Evolutionary conservation across 495 filamentous ascomycete genomes (phyloP), one percentile per base, ranked within the genome.

Genomic region (Alectoria sarmentosa): DNA sequence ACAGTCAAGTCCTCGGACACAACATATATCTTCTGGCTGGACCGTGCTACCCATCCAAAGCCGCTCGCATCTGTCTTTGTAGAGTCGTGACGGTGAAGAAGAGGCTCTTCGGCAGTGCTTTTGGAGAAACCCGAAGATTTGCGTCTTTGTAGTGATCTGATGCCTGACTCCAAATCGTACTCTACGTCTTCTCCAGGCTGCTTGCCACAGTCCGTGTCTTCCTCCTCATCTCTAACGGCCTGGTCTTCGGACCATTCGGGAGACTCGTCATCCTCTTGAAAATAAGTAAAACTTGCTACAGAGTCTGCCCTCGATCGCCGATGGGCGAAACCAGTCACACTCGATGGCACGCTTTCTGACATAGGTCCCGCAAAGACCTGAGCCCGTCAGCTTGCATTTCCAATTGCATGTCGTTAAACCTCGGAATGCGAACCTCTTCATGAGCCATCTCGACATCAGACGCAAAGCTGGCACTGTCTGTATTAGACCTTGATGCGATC

Each of bases 361-460:
- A 96, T 87, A 3, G 95, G 95, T 2, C 94, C 94, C 38, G 94
- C 85, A 74, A 92, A 98, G 23, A 98, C 82, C 91, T 96, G 28
- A 48, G 13, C 36, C 46, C 5, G 21, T 64, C n/a, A 64, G 62
- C 39, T n/a, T 46, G 34, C 26, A 63, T 48, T 66, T 59, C 65
- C 46, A 57, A 14, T 15, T 63, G 54, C 44, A 48, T 42, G 17
- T 23, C 19, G 17, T 6, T 36, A 10, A 58, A 41, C 10, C 17
- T 32, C 62, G 42, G 48, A 42, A 46, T 64, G 65, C 79, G 58
- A 68, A 92, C 91, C 82, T 97, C 93, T 73, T 96, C 89, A 55
- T 92, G 91, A 34, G 94, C 95, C 94, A 99, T 99, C 73, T 96
- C 94, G n/a, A 99, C 93, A 73, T 97, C 92, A 41, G 89, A 90